Percentiles rank a stretch among this genome's conserved stretches.
phyloP scores from a whole-genome alignment of 2,329 filamentous ascomycete genomes.

The Rhinocladiella mackenziei region DNA sequence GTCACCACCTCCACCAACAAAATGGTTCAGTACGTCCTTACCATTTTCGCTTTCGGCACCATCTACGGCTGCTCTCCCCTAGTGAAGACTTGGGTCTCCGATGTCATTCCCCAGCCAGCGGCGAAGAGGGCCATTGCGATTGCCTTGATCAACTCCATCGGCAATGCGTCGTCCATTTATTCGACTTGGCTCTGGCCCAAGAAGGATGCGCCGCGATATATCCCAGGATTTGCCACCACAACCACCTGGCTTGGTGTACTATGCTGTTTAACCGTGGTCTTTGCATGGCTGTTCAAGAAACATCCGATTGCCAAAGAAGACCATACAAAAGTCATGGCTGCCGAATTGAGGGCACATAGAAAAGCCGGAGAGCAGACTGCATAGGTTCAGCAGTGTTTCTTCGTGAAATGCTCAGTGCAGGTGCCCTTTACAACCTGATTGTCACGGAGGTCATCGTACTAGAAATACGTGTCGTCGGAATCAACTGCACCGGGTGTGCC shows the following conservation, averaged over 20 bases:
- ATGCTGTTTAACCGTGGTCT: too few species aligned
- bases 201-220: slow-evolving; percentile 37
- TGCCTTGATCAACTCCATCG: slow-evolving; percentile 70
- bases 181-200: slow-evolving; percentile 62
- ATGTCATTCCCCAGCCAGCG: slow-evolving; percentile 68
- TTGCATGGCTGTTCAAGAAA: too few species aligned
- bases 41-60: slow-evolving; percentile 46
- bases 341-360: too few species aligned
- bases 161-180: slow-evolving; percentile 67
- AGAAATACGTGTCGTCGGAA: too few species aligned
- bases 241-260: slow-evolving; percentile 8
- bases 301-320: too few species aligned
- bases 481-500: too few species aligned
- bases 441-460: too few species aligned
- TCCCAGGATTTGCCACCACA: slow-evolving; percentile 7
- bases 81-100: slow-evolving; percentile 68
- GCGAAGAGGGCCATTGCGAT: slow-evolving; percentile 69
- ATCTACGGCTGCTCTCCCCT: slow-evolving; percentile 48
- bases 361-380: too few species aligned
- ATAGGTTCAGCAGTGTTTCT: too few species aligned
- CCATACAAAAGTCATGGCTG: too few species aligned
- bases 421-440: too few species aligned
- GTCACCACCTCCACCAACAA: slow-evolving; percentile 58
- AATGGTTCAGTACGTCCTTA: slow-evolving; percentile 62
- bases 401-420: too few species aligned